Evolutionary conservation across 352 stramenopile species (phyloP).

Genomic region (Phytophthora meadii): DNA sequence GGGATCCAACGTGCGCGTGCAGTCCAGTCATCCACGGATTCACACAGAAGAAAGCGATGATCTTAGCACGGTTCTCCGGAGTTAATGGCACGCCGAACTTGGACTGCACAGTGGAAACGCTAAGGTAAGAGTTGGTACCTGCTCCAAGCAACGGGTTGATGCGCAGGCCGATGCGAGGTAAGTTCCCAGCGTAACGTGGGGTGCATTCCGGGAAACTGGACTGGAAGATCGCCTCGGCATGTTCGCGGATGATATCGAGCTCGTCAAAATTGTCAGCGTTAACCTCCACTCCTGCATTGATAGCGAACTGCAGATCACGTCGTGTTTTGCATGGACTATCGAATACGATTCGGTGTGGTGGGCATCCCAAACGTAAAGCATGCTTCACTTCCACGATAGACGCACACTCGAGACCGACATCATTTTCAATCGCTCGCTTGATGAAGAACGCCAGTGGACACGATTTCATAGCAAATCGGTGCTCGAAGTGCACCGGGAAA

Average conservation of each 20-base stretch:
- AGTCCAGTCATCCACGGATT: conserved; percentile 90
- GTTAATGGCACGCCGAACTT: conserved; percentile 93
- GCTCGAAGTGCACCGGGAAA: conserved; percentile 88
- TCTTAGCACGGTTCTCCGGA: conserved; percentile 52
- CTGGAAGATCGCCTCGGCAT: conserved; percentile 91
- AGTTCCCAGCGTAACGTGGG: conserved; percentile 57
- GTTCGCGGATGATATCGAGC: conserved; percentile 83
- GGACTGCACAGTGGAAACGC: conserved; percentile 89
- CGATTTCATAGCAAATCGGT: conserved; percentile 91
- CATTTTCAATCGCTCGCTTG: conserved; percentile 76
- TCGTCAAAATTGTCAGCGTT: conserved; percentile 94
- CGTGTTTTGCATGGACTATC: conserved; percentile 94
- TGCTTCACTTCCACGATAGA: conserved; percentile 87
- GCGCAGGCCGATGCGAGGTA: conserved; percentile 88
- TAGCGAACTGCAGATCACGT: conserved; percentile 86
- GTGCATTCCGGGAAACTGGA: conserved; percentile 74
- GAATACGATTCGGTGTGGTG: conserved; percentile 88
- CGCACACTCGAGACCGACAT: conserved; percentile 83
- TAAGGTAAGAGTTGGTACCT: conserved; percentile 87
- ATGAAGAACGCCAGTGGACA: conserved; percentile 91
- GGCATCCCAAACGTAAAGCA: conserved; percentile 71
- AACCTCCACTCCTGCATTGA: conserved; percentile 86
- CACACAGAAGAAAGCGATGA: conserved; percentile 78
- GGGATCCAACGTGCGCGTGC: conserved; percentile 90
- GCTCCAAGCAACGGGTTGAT: conserved; percentile 92